phyloP scores from a whole-genome alignment of 2,329 filamentous ascomycete species.

The Xylogone sp. region DNA sequence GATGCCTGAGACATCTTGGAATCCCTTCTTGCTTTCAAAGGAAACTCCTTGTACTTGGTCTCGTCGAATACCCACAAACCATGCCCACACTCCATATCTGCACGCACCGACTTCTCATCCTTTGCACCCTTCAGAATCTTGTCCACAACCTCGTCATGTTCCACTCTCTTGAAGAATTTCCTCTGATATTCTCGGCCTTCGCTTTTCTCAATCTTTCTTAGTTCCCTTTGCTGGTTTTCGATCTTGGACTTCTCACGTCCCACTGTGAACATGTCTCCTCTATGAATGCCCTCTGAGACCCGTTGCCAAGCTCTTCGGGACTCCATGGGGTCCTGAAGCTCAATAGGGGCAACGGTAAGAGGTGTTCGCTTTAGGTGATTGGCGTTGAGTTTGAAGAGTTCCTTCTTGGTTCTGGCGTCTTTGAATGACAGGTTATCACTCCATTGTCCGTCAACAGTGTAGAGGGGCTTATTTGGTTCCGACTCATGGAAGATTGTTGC shows the following conservation, averaged over 20 bases:
- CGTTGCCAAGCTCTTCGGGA: slow-evolving; percentile 83
- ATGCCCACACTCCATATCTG: not conserved
- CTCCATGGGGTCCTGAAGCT: slow-evolving; percentile 81
- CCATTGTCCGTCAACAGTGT: slow-evolving; percentile 88
- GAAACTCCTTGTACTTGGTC: not conserved
- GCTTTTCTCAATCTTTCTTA: slow-evolving; percentile 67
- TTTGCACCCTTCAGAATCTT: slow-evolving; percentile 35
- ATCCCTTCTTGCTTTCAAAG: not conserved
- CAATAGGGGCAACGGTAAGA: slow-evolving; percentile 66
- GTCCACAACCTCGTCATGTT: slow-evolving; percentile 39
- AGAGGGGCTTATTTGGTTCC: slow-evolving; percentile 67
- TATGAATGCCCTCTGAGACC: slow-evolving; percentile 75
- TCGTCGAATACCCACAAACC: not conserved
- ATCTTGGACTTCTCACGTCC: slow-evolving; percentile 80
- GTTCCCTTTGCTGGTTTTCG: slow-evolving; percentile 79
- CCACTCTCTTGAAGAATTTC: slow-evolving; percentile 67
- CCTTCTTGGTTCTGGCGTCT: slow-evolving; percentile 50
- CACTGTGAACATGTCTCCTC: slow-evolving; percentile 78
- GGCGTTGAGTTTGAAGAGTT: slow-evolving; percentile 59
- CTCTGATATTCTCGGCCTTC: slow-evolving; percentile 75
- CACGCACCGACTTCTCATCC: slow-evolving; percentile 4
- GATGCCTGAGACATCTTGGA: not conserved
- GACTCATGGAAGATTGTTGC: slow-evolving; percentile 70
- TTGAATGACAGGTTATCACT: slow-evolving; percentile 76
- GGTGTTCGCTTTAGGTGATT: slow-evolving; percentile 55